Evolutionary conservation across 768 basidiomycete genomes (phyloP), one percentile per base, ranked within the genome.

Genomic region (Mycena pura): DNA sequence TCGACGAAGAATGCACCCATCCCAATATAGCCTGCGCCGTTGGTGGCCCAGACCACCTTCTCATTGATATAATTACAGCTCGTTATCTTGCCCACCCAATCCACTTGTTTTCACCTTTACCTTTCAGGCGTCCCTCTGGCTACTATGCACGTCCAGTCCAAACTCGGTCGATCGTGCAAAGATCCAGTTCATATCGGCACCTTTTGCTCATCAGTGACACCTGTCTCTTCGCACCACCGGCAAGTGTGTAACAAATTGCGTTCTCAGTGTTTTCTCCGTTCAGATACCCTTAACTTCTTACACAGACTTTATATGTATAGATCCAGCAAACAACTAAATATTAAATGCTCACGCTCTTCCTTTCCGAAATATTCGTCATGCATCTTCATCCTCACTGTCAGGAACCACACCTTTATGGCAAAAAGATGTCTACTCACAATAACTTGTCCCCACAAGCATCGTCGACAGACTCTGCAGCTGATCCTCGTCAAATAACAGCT

Each of bases 371-470:
- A 31, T 11, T 41, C 29, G 27, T 60, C 59, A 62, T 50, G 64
- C 64, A 44, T 66, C 64, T 66, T 29, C 8, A 38, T n/a, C 21
- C 39, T 58, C 44, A 19, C 3, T 10, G 43, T 62, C 39, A 59
- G 43, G 9, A 48, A 31, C 34, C 19, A 15, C 5, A 10, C 27
- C 24, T 49, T 25, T 46, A n/a, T 34, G 53, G 40, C 39, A 28
- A 41, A 47, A 46, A n/a, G n/a, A n/a, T n/a, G n/a, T n/a, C n/a
- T 9, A 78, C 88, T 78, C 70, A 91, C 91, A 93, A 71, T 93
- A 93, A 15, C 91, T 95, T 46, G 92, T 96, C 41, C 94, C 94
- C 27, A 93, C 91, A 34, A 96, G 80, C 86, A 95, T 94, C 36
- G 89, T 88, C 24, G 92, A 92, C 66, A 96, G 83, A 66, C 86